A percentile compares a stretch with the other conserved stretches of the same genome.
Evolutionary conservation across 768 basidiomycete genomes (phyloP).

Genomic region (Tricholomella constricta): DNA sequence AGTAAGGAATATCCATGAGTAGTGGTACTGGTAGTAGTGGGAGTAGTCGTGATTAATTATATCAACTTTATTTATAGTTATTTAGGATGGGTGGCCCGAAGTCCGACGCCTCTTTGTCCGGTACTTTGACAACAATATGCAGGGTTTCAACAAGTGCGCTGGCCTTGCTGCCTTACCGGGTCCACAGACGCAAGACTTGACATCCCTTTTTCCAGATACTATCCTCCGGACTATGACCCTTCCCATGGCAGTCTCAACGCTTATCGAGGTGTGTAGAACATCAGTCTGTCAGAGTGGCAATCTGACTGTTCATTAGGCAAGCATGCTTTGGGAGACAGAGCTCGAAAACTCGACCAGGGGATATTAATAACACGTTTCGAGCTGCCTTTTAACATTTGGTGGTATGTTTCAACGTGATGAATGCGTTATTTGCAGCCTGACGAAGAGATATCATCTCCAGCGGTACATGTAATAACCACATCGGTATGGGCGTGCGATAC

Average conservation of each 20-base stretch:
- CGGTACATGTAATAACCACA: slow-evolving; percentile 92
- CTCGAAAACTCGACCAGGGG: slow-evolving; percentile 94
- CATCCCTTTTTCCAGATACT: slow-evolving; percentile 36
- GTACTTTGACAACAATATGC: slow-evolving; percentile 31
- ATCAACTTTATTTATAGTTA: no score
- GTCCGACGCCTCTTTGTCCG: neutral
- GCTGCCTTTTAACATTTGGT: slow-evolving; percentile 96
- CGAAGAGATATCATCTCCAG: slow-evolving; percentile 40
- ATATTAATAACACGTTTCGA: slow-evolving; percentile 96
- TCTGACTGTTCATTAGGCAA: slow-evolving; percentile 57
- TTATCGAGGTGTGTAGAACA: slow-evolving; percentile 54
- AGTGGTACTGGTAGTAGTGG: no score
- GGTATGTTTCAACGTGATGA: slow-evolving; percentile 49
- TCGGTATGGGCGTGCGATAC: slow-evolving; percentile 99
- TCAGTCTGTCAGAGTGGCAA: slow-evolving; percentile 2
- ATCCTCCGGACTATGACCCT: slow-evolving; percentile 53
- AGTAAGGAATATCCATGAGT: slow-evolving; percentile 35
- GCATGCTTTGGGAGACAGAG: slow-evolving; percentile 91
- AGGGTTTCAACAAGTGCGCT: slow-evolving; percentile 49
- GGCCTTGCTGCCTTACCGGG: slow-evolving; percentile 1
- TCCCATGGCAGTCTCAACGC: slow-evolving; percentile 71
- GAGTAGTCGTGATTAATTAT: no score
- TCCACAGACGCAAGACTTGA: neutral
- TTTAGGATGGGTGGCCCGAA: no score
- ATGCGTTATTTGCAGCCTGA: neutral